Evolutionary conservation across 2,329 filamentous ascomycete species (phyloP), one percentile per base, ranked within the genome.

Genomic region (Claviceps pusilla): DNA sequence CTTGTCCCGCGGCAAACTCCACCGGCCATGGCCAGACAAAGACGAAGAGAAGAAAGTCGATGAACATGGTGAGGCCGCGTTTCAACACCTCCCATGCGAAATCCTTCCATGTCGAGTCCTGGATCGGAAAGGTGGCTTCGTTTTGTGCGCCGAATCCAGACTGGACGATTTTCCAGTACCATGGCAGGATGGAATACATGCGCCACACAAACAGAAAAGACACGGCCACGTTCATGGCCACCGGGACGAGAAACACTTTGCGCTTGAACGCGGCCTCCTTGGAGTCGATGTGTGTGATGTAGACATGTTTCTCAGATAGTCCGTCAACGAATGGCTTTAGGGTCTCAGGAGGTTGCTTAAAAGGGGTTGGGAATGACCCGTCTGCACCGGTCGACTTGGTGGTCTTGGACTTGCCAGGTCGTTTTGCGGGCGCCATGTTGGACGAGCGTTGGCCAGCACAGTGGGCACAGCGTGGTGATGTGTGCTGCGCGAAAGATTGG

Each of bases 201-300:
- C 90, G 84, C 73, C 82, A 82, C 56, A 76, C 61, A 61, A 95
- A 81, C 37, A 87, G 68, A 2, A 75, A 63, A 9, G 76, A 72
- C 55, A 96, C 82, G 60, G 73, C 69, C 39, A 85, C 55, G 68
- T 96, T 96, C 70, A 95, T 81, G 19, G 82, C 67, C 19, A 89
- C 76, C 16, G 90, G 89, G 0, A 95, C 82, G 50, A 82, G 63
- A 69, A 95, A 96, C 62, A 94, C 85, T 63, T 87, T 86, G 66
- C 80, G 80, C 71, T 96, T 96, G 70, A 90, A 81, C 33, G 76
- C 74, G 24, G 71, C 69, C 0, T 83, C 82, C 57, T 85, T 82
- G 57, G 70, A 72, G 74, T 96, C 90, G 68, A 95, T 74, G 72
- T 95, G 89, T 35, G 85, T 77, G 63, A 96, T 79, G 76, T 96